Percentiles rank a stretch among this genome's conserved stretches.
Evolutionary conservation across 768 basidiomycete species (phyloP).

Genomic region (Xerocomellus chrysenteron): DNA sequence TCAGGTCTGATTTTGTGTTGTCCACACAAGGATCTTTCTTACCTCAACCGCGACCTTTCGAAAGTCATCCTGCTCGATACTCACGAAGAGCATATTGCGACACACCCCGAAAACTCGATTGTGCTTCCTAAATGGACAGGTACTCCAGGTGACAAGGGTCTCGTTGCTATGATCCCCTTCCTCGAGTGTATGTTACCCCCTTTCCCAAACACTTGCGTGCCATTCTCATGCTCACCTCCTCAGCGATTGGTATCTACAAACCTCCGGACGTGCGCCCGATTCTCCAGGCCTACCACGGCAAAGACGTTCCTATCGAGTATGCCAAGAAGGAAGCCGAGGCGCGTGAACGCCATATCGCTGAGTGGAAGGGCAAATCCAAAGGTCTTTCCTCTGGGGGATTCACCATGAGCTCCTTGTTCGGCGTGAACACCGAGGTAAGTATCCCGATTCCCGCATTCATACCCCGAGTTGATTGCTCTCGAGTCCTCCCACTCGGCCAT

Average conservation of each 20-base stretch:
- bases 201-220: not conserved
- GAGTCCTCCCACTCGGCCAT: constrained; percentile 32
- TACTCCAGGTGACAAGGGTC: constrained; percentile 66
- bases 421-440: constrained; percentile 33
- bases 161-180: constrained; percentile 95
- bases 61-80: constrained; percentile 90
- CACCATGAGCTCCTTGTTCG: constrained; percentile 47
- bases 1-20: not conserved
- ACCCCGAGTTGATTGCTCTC: not conserved
- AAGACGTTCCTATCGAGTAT: constrained; percentile 87
- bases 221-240: not conserved
- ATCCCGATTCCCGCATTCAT: not conserved
- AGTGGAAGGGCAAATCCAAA: constrained; percentile 63
- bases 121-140: constrained; percentile 87
- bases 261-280: constrained; percentile 87
- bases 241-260: constrained; percentile 92
- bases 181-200: constrained; percentile 70
- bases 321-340: constrained; percentile 84
- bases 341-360: constrained; percentile 73
- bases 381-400: constrained; percentile 40
- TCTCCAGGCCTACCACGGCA: constrained; percentile 78
- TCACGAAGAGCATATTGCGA: constrained; percentile 67
- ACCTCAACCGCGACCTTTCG: constrained; percentile 89
- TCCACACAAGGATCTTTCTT: constrained; percentile 72
- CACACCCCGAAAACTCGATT: constrained; percentile 89